Conservation (phyloP, 495 filamentous ascomycete species). For the Pseudevernia furfuracea region DNA sequence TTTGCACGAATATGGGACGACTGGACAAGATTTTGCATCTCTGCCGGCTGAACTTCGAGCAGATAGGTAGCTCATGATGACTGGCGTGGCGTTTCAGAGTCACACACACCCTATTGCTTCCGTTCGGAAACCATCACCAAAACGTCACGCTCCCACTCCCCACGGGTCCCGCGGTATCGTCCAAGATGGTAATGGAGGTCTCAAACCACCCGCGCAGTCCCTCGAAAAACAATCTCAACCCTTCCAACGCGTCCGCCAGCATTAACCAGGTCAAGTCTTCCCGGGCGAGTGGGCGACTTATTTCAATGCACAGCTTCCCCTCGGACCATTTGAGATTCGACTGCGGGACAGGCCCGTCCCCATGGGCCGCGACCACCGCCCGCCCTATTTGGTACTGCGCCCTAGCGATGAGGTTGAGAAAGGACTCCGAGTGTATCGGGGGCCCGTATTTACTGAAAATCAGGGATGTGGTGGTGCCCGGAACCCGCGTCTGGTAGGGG, state of each 20-base stretch:
- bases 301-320: background rate
- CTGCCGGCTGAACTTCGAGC: no score
- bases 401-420: background rate
- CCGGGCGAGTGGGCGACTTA: background rate
- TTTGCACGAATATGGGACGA: no score
- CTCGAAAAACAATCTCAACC: background rate
- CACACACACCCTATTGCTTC: no score
- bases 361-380: background rate
- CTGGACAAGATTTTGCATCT: no score
- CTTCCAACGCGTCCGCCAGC: conserved; percentile 6
- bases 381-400: background rate
- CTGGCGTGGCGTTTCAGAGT: no score
- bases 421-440: background rate
- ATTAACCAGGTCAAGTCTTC: conserved; percentile 9
- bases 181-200: background rate
- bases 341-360: background rate
- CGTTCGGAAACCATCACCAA: background rate
- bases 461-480: background rate
- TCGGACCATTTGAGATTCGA: background rate
- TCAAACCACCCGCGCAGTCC: background rate
- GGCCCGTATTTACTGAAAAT: conserved; percentile 5
- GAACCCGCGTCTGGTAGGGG: conserved; percentile 5
- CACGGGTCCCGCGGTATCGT: background rate
- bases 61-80: no score
- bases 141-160: background rate